Base-by-base conservation (phyloP, 2,329 filamentous ascomycete genomes). In the Aspergillus ochraceoroseus region DNA sequence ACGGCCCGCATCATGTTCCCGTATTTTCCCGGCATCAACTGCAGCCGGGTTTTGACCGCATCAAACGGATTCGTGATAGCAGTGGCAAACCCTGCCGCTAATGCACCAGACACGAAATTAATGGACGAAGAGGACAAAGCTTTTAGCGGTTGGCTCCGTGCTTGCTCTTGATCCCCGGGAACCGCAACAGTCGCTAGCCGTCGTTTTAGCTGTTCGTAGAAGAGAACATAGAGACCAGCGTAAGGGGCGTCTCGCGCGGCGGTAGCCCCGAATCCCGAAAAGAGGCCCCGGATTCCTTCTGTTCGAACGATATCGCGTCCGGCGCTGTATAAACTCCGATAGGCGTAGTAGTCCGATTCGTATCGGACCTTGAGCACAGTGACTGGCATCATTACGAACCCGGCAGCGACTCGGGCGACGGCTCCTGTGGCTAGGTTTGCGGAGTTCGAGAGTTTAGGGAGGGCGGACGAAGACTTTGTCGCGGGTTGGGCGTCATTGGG, bases 281-380 rank as follows among this genome's bases (percentile, higher is more conserved):
- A 96, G 66, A 98, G 94, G 0, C 90, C 92, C 19, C 82, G 78
- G 3, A 85, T 41, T 0, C 92, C 89, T 52, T 90, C 82, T 0
- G 71, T 77, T 5, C 73, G 72, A 37, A 83, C 68, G 18, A 96
- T 95, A 52, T 92, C 87, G 22, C 70, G 71, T 1, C 77, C 80
- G 0, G 92, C 92, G 25, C 79, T 74, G 27, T 76, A 66, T 15
- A 96, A 71, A 1, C 87, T 90, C 15, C 76, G 75, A 68, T 96
- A 96, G 2, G 79, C 70, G 69, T 95, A 98, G 29, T 90, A 71
- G 47, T 77, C 88, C 17, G 84, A 90, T 65, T 98, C 92, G 60
- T 94, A 96, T 30, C 92, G 85, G 29, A 96, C 92, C 62, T 98
- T 98, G 57, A 98, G 83, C 30, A 98, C 83, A 1, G 92, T 98